These are phyloP conservation scores for Platismatia glauca DNA, from an alignment of 495 filamentous ascomycete genomes.

Conservation along the genomic window DNA sequence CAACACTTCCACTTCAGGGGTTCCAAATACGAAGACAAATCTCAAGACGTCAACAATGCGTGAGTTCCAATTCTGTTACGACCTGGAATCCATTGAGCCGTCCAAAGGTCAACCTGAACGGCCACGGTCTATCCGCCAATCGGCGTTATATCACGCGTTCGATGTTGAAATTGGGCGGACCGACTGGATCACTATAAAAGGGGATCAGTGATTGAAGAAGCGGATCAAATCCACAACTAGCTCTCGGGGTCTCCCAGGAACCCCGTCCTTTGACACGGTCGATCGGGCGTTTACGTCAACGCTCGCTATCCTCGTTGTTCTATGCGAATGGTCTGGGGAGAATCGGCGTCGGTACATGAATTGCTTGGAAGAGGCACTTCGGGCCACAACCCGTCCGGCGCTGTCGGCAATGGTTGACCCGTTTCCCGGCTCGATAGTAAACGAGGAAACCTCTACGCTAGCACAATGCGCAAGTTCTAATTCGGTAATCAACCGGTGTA, in stretches of 20 bases:
- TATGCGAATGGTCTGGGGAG: conserved; percentile 38
- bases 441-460: background rate
- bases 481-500: background rate
- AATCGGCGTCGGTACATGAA: conserved; percentile 40
- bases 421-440: background rate
- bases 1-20: conserved; percentile 30
- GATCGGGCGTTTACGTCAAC: conserved; percentile 28
- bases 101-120: conserved; percentile 22
- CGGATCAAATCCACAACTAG: conserved; percentile 28
- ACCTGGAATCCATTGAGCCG: conserved; percentile 35
- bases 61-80: conserved; percentile 36
- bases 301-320: conserved; percentile 32
- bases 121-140: conserved; percentile 39
- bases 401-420: conserved; percentile 25
- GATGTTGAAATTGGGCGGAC: conserved; percentile 32
- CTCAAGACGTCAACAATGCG: conserved; percentile 10
- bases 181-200: conserved; percentile 37
- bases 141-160: conserved; percentile 36
- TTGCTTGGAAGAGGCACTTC: conserved; percentile 32
- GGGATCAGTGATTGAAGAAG: conserved; percentile 30
- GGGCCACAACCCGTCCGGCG: conserved; percentile 24
- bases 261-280: conserved; percentile 19
- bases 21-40: conserved; percentile 22
- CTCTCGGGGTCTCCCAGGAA: conserved; percentile 12
- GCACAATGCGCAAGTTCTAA: background rate